phyloP scores from a whole-genome alignment of 345 rosid genomes.

The Clarkia xantiana region DNA sequence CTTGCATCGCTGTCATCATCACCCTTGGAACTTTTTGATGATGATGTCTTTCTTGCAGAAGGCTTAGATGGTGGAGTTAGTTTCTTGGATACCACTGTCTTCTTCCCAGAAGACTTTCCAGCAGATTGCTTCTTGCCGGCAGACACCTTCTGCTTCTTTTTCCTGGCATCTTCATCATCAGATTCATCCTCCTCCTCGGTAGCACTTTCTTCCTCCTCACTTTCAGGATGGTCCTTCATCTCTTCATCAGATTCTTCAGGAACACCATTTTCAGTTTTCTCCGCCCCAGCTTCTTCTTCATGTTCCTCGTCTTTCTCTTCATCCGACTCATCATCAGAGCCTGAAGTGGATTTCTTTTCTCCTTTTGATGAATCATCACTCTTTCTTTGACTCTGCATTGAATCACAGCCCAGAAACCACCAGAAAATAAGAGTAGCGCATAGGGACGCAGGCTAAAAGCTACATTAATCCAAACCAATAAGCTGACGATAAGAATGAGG shows the following conservation, averaged over 20 bases:
- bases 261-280: slow-evolving; percentile 48
- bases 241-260: slow-evolving; percentile 53
- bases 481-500: too few species aligned
- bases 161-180: slow-evolving; percentile 55
- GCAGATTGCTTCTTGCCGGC: slow-evolving; percentile 34
- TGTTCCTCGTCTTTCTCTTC: slow-evolving; percentile 40
- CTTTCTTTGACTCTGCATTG: slow-evolving; percentile 43
- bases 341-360: slow-evolving; percentile 22
- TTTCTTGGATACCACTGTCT: slow-evolving; percentile 16
- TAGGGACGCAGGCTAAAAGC: too few species aligned
- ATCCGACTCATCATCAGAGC: slow-evolving; percentile 40
- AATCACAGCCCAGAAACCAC: slow-evolving; percentile 2
- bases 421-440: not conserved
- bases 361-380: slow-evolving; percentile 34
- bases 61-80: slow-evolving; percentile 34
- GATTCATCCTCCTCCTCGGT: slow-evolving; percentile 37
- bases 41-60: slow-evolving; percentile 28
- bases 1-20: slow-evolving; percentile 46
- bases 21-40: slow-evolving; percentile 28
- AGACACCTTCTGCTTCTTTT: slow-evolving; percentile 23
- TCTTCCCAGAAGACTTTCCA: slow-evolving; percentile 47
- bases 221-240: slow-evolving; percentile 37
- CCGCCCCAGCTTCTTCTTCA: slow-evolving; percentile 32
- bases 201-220: slow-evolving; percentile 52
- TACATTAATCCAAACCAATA: too few species aligned